Evolutionary conservation across 768 basidiomycete genomes (phyloP).

Genomic region (Neoboletus subvelutipes): DNA sequence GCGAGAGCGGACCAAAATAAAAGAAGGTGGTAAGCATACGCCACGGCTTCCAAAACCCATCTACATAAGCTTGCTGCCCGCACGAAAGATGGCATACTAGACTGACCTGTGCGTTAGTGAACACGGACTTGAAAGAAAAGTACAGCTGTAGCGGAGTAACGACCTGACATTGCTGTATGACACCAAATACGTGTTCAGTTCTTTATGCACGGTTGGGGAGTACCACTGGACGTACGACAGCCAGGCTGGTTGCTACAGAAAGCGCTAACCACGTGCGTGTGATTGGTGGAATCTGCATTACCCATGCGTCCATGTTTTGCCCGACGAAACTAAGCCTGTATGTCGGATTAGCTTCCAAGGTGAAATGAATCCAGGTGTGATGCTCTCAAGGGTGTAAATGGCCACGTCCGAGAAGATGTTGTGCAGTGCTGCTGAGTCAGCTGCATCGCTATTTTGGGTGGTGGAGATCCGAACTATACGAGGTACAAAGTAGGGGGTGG

Average conservation of each 20-base stretch:
- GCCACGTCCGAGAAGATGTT: slow-evolving; percentile 9
- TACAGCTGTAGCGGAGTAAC: slow-evolving; percentile 91
- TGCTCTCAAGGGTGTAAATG: neutral
- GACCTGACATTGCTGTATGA: slow-evolving; percentile 81
- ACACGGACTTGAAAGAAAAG: slow-evolving; percentile 85
- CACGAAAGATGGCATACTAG: neutral
- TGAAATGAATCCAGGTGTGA: neutral
- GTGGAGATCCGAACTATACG: too few relatives aligned
- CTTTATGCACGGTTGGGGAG: neutral
- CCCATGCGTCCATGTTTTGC: slow-evolving; percentile 79
- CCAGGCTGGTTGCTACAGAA: slow-evolving; percentile 76
- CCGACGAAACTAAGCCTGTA: slow-evolving; percentile 5
- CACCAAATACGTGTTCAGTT: slow-evolving; percentile 5
- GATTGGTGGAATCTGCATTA: slow-evolving; percentile 87
- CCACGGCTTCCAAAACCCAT: slow-evolving; percentile 62
- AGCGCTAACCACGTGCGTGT: slow-evolving; percentile 84
- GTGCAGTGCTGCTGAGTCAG: slow-evolving; percentile 22
- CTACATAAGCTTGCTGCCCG: slow-evolving; percentile 10
- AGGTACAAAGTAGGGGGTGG: too few relatives aligned
- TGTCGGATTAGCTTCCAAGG: neutral
- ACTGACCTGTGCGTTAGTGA: slow-evolving; percentile 70
- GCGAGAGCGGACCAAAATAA: slow-evolving; percentile 90
- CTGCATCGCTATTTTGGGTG: neutral
- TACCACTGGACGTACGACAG: slow-evolving; percentile 65
- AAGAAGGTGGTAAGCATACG: slow-evolving; percentile 88